These are phyloP conservation scores for Nannochloris sp. DNA, from an alignment of 139 green algal species.

Conservation along the genomic window DNA sequence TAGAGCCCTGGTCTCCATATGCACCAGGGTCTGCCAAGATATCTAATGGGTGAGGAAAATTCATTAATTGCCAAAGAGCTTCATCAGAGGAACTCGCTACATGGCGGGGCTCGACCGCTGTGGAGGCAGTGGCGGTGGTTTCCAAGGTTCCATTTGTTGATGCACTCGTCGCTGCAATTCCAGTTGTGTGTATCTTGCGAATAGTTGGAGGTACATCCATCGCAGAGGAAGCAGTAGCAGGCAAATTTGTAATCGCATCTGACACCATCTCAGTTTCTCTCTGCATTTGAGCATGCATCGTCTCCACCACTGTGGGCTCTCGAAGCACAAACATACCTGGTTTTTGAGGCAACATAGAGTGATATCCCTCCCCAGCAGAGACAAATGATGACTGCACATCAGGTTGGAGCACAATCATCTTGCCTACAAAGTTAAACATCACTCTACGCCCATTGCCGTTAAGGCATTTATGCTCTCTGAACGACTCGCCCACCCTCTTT, in stretches of 20 bases:
- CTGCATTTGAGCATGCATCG: too few species aligned
- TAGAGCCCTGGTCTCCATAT: slow-evolving; percentile 75
- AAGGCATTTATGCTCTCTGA: slow-evolving; percentile 75
- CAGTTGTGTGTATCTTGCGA: too few species aligned
- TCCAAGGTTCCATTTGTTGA: too few species aligned
- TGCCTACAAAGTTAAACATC: slow-evolving; percentile 87
- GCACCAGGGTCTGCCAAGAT: slow-evolving; percentile 76
- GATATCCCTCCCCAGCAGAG: slow-evolving; percentile 37
- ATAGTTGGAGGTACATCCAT: too few species aligned
- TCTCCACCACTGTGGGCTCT: too few species aligned
- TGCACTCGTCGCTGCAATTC: too few species aligned
- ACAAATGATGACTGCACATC: slow-evolving; percentile 39
- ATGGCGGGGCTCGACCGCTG: too few species aligned
- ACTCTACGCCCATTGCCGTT: slow-evolving; percentile 25
- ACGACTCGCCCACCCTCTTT: slow-evolving; percentile 40
- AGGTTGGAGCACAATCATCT: slow-evolving; percentile 85
- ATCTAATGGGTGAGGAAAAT: slow-evolving; percentile 90
- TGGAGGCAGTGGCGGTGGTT: too few species aligned
- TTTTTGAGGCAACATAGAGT: slow-evolving; percentile 76
- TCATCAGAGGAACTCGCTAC: slow-evolving; percentile 41
- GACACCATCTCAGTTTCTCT: too few species aligned
- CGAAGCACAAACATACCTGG: slow-evolving; percentile 65
- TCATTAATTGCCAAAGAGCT: slow-evolving; percentile 71
- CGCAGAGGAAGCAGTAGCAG: not conserved
- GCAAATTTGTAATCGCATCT: too few species aligned